A percentile compares a stretch with the other conserved stretches of the same genome.
phyloP scores from a whole-genome alignment of 352 stramenopile genomes.

The Peronospora belbahrii region DNA sequence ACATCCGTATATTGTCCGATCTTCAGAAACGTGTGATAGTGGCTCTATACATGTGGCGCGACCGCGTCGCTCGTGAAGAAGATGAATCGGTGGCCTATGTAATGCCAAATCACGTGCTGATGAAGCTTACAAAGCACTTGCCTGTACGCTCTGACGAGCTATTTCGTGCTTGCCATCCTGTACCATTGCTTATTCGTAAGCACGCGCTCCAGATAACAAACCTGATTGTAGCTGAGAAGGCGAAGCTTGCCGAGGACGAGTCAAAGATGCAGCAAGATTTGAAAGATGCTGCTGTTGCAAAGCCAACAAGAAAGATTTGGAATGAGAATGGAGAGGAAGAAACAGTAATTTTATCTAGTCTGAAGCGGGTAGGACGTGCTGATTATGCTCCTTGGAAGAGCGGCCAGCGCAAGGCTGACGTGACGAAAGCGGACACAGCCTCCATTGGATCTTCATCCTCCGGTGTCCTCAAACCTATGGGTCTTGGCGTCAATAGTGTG shows the following conservation, averaged over 20 bases:
- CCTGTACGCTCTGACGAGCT: conserved; percentile 63
- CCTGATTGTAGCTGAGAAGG: conserved; percentile 53
- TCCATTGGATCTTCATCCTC: conserved; percentile 6
- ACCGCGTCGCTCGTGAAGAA: conserved; percentile 54
- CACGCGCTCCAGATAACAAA: conserved; percentile 63
- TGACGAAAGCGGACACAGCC: conserved; percentile 5
- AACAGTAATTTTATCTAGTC: conserved; percentile 10
- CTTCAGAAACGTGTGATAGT: conserved; percentile 66
- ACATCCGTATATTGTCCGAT: conserved; percentile 45
- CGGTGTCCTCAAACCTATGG: conserved; percentile 10
- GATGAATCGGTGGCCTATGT: conserved; percentile 77
- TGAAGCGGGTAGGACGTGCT: conserved; percentile 32
- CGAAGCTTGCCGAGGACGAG: conserved; percentile 31
- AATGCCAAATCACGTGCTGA: conserved; percentile 76
- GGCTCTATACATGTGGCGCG: conserved; percentile 69
- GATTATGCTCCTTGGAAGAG: conserved; percentile 53
- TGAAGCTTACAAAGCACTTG: conserved; percentile 73
- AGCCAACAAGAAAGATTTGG: conserved; percentile 30
- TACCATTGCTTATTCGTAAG: conserved; percentile 71
- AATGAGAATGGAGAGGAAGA: conserved; percentile 27
- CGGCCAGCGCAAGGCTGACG: conserved; percentile 47
- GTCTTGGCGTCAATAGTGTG: conserved; percentile 10
- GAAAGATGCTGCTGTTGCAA: not conserved
- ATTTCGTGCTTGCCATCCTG: conserved; percentile 67
- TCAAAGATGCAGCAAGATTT: conserved; percentile 11